Evolutionary conservation across 2,329 filamentous ascomycete species (phyloP), one percentile per base, ranked within the genome.

Genomic region (Pyrenophora teres): DNA sequence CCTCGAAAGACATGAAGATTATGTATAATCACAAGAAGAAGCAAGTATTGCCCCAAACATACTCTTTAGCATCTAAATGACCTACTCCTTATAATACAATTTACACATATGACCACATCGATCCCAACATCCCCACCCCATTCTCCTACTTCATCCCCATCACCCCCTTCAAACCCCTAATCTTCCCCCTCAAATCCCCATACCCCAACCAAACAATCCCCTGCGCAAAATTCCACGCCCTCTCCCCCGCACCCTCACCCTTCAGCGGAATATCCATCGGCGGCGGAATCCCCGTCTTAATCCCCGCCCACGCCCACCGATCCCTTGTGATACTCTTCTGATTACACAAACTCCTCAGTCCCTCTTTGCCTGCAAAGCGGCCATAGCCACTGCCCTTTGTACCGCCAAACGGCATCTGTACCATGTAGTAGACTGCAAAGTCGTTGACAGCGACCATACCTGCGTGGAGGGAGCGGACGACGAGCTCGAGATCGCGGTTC

Each of bases 381-480:
- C 94, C 94, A 72, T 97, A 97, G 0, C 79, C 94, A 19, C 89
- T 95, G 1, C 92, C 93, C 51, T 84, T 86, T n/a, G 90, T 86
- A 46, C 92, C 94, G 32, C 94, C 94, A 74, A 99, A 99, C 0
- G 94, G 94, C 33, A 99, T 77, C 75, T 96, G 92, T 6, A 96
- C 92, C 45, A 93, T 91, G 70, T 99, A 99, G 74, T 87, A 97
- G 23, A 86, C 88, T 16, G 87, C 94, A 68, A 99, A 99, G 77
- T 99, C 94, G 72, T 99, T 99, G 62, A 99, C 84, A 19, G 91
- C 86, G 0, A 97, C 90, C 89, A 96, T 97, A 38, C 94, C 94
- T 0, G 89, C 86, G 56, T 87, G 84, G 44, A 97, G 81, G 19
- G 85, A 83, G 16, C 75, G 75, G 1, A 93, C 85, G 23, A 95